These are phyloP conservation scores for Effrenium voratum DNA, from an alignment of 73 alveolate species.

Conservation along the genomic window DNA sequence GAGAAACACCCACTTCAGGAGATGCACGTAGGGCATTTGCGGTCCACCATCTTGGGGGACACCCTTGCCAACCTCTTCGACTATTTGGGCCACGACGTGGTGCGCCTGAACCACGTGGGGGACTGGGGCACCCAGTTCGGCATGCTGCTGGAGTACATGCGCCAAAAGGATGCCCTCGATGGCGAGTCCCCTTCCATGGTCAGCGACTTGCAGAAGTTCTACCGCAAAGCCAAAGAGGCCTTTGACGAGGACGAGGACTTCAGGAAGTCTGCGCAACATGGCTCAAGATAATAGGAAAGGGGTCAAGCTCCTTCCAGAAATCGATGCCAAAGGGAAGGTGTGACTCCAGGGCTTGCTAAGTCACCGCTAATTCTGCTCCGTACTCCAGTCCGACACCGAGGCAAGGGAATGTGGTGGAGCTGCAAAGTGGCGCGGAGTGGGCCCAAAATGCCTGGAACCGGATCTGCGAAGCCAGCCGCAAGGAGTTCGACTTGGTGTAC, in stretches of 20 bases:
- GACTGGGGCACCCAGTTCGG: constrained; percentile 99
- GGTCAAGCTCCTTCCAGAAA: too few relatives aligned
- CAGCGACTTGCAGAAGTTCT: constrained; percentile 98
- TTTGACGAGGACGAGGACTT: constrained; percentile 98
- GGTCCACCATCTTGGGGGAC: constrained; percentile 99
- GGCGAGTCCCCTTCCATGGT: constrained; percentile 96
- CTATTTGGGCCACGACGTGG: constrained; percentile 98
- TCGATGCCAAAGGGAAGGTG: too few relatives aligned
- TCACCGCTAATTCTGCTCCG: too few relatives aligned
- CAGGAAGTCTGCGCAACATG: constrained; percentile 96
- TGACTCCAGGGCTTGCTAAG: too few relatives aligned
- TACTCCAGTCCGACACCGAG: too few relatives aligned
- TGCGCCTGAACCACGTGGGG: constrained; percentile 99
- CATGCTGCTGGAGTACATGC: constrained; percentile 96
- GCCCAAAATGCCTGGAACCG: constrained; percentile 97
- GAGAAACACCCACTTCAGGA: constrained; percentile 24
- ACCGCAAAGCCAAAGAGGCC: constrained; percentile 98
- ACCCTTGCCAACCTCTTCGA: constrained; percentile 94
- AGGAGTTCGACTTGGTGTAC: constrained; percentile 96
- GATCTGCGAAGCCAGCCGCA: constrained; percentile 97
- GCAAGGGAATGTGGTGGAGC: constrained; percentile 73
- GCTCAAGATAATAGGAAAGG: too few relatives aligned
- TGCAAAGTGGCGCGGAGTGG: constrained; percentile 73
- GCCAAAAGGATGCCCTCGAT: constrained; percentile 96
- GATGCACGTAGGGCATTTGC: constrained; percentile 98